A percentile compares a stretch with the other conserved stretches of the same genome.
These are phyloP conservation scores for Capsicum rhomboideum DNA, from an alignment of 257 asterid species.

Conservation along the genomic window DNA sequence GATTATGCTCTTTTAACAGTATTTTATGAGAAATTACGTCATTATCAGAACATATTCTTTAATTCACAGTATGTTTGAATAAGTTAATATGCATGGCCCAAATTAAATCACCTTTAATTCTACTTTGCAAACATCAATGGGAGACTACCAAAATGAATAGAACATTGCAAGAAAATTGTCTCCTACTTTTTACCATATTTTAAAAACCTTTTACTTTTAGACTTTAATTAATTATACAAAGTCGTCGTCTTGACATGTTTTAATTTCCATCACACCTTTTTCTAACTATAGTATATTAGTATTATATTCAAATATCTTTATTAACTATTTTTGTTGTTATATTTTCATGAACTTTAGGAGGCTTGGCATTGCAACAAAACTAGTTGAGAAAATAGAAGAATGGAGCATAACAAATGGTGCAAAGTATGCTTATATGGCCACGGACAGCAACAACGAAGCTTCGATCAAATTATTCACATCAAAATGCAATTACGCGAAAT, in stretches of 20 bases:
- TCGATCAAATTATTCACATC: slow-evolving; percentile 55
- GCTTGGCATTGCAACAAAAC: slow-evolving; percentile 71
- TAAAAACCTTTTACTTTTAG: neutral
- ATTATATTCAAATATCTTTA: neutral
- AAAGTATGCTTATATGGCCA: slow-evolving; percentile 77
- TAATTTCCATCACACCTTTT: neutral
- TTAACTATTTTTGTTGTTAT: neutral
- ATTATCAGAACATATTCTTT: slow-evolving; percentile 1
- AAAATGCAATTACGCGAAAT: slow-evolving; percentile 50
- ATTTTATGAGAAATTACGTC: neutral
- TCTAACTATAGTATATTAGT: neutral
- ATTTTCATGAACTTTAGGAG: slow-evolving; percentile 29
- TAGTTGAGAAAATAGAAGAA: slow-evolving; percentile 47
- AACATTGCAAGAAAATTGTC: neutral
- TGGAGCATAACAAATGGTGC: slow-evolving; percentile 58
- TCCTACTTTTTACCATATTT: neutral
- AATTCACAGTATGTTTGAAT: neutral
- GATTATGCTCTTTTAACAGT: neutral
- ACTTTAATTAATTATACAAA: neutral
- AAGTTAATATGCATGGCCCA: neutral
- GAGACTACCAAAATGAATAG: neutral
- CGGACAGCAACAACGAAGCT: slow-evolving; percentile 55
- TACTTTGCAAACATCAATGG: neutral
- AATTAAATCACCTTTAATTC: neutral
- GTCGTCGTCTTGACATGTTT: neutral